phyloP scores from a whole-genome alignment of 352 stramenopile species.

The Globisporangium cederbergense region DNA sequence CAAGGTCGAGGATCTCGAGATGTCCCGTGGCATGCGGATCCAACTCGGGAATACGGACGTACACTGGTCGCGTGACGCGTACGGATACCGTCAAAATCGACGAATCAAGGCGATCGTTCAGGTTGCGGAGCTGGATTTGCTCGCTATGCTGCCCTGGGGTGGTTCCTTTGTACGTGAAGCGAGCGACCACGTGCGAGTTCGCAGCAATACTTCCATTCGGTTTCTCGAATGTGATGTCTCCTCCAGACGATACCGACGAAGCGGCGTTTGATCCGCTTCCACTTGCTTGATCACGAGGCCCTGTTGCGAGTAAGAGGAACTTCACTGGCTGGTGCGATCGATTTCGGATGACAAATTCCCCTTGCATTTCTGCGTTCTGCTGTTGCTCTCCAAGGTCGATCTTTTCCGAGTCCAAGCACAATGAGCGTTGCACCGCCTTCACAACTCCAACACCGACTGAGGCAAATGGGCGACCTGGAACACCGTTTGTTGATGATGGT shows the following conservation, averaged over 20 bases:
- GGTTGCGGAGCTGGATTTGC: conserved; percentile 79
- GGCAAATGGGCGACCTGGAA: conserved; percentile 17
- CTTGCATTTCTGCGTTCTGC: conserved; percentile 52
- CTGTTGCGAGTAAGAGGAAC: conserved; percentile 64
- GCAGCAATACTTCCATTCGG: conserved; percentile 67
- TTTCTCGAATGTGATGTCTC: conserved; percentile 72
- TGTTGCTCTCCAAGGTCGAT: conserved; percentile 81
- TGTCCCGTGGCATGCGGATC: conserved; percentile 73
- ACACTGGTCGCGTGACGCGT: conserved; percentile 74
- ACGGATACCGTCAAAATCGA: conserved; percentile 60
- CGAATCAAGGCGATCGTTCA: conserved; percentile 77
- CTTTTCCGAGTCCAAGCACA: conserved; percentile 62
- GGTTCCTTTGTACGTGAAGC: conserved; percentile 69
- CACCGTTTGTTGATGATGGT: conserved; percentile 11
- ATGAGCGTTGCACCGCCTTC: conserved; percentile 62
- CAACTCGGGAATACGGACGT: conserved; percentile 80
- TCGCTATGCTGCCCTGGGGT: conserved; percentile 71
- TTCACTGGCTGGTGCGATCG: conserved; percentile 61
- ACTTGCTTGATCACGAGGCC: conserved; percentile 31
- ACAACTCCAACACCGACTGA: conserved; percentile 57
- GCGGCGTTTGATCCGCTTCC: conserved; percentile 16
- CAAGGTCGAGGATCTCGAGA: conserved; percentile 72
- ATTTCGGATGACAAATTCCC: conserved; percentile 69
- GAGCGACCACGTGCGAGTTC: conserved; percentile 37
- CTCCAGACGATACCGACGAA: conserved; percentile 25